phyloP scores from a whole-genome alignment of 345 rosid genomes.

The Laguncularia racemosa region DNA sequence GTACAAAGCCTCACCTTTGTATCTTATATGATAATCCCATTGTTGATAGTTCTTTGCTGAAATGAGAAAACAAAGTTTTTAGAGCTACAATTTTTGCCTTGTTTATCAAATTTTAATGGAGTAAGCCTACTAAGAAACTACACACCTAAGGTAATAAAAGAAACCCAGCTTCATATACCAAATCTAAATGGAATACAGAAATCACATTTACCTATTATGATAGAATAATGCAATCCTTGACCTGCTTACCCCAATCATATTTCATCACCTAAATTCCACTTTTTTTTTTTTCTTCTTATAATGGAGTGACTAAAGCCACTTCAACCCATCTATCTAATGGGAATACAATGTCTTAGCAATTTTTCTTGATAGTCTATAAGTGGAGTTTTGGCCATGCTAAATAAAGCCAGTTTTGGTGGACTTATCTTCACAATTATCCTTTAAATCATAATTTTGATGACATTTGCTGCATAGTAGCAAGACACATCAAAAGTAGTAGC shows the following conservation, averaged over 20 bases:
- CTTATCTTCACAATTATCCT: slow-evolving; percentile 29
- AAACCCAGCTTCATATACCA: slow-evolving; percentile 7
- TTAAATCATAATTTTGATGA: slow-evolving; percentile 14
- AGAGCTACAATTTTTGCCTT: too few species aligned
- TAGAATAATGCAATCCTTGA: slow-evolving; percentile 13
- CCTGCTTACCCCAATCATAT: slow-evolving; percentile 99
- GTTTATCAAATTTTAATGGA: slow-evolving; percentile 66
- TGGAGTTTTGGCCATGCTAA: slow-evolving; percentile 37
- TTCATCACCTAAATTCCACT: slow-evolving; percentile 99
- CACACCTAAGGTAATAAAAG: slow-evolving; percentile 62
- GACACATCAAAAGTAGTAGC: slow-evolving; percentile 25
- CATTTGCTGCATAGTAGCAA: slow-evolving; percentile 24
- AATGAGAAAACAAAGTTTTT: too few species aligned
- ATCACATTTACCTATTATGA: neutral
- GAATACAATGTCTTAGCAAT: slow-evolving; percentile 64
- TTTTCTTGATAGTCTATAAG: slow-evolving; percentile 45
- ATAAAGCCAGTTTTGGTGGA: slow-evolving; percentile 41
- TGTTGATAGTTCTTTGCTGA: too few species aligned
- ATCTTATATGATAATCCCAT: too few species aligned
- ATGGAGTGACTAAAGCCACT: slow-evolving; percentile 94
- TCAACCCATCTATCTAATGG: slow-evolving; percentile 84
- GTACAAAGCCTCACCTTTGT: too few species aligned
- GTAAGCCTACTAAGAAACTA: slow-evolving; percentile 81
- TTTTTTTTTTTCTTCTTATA: slow-evolving; percentile 70
- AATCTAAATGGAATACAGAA: neutral